These are phyloP conservation scores for Cercophora samala DNA, from an alignment of 495 filamentous ascomycete genomes.

Conservation along the genomic window DNA sequence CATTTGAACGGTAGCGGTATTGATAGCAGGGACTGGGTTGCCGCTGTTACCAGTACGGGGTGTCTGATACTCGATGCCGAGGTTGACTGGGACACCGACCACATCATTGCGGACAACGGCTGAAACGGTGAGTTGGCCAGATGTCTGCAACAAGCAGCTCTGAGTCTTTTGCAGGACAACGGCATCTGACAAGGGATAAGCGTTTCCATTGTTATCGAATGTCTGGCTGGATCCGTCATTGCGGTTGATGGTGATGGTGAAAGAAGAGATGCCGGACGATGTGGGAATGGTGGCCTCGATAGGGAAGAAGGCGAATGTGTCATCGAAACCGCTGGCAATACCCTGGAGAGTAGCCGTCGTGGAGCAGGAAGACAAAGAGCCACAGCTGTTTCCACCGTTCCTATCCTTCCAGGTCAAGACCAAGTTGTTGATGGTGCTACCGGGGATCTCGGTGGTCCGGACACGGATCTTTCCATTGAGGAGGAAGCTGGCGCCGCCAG, in stretches of 20 bases:
- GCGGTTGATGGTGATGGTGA: conserved; percentile 41
- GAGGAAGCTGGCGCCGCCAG: conserved; percentile 36
- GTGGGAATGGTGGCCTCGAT: conserved; percentile 37
- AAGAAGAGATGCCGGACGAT: conserved; percentile 46
- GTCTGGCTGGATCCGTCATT: conserved; percentile 39
- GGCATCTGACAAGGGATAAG: conserved; percentile 43
- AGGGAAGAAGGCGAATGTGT: conserved; percentile 54
- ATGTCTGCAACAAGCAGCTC: conserved; percentile 43
- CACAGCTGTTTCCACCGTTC: conserved; percentile 82
- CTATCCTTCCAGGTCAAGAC: conserved; percentile 86
- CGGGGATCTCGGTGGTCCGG: conserved; percentile 39
- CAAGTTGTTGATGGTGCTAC: conserved; percentile 42
- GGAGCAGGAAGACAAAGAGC: conserved; percentile 38
- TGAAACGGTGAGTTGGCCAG: conserved; percentile 41
- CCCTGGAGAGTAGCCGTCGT: conserved; percentile 46
- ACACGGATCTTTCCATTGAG: conserved; percentile 45
- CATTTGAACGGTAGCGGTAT: conserved; percentile 45
- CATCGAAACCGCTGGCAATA: conserved; percentile 54
- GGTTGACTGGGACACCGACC: conserved; percentile 37
- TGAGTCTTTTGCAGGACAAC: conserved; percentile 46
- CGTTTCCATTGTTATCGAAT: conserved; percentile 49
- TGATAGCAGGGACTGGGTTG: conserved; percentile 49
- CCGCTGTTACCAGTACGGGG: conserved; percentile 38
- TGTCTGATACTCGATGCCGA: conserved; percentile 49
- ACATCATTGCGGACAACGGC: conserved; percentile 51